Evolutionary conservation across 148 eudicot species (phyloP).

Genomic region (Diospyros kaki): DNA sequence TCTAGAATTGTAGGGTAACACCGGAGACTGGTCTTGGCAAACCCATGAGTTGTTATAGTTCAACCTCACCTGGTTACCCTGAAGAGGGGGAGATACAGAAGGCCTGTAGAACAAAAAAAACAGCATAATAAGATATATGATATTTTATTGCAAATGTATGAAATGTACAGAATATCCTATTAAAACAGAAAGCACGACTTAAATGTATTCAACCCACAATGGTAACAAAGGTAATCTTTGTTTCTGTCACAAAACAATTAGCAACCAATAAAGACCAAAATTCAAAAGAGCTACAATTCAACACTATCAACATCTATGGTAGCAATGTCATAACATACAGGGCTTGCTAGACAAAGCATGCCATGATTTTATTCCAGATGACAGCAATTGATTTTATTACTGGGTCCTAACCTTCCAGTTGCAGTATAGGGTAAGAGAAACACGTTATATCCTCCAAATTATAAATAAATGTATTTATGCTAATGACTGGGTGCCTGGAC

Average conservation of each 20-base stretch:
- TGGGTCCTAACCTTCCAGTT: not conserved
- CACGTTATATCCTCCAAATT: not conserved
- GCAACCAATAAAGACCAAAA: not conserved
- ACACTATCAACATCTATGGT: not conserved
- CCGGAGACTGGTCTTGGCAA: constrained; percentile 17
- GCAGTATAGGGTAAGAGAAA: not conserved
- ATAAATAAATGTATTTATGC: too few species aligned
- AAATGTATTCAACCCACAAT: not conserved
- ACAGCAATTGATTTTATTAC: not conserved
- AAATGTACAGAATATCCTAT: not conserved
- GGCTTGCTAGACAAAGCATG: not conserved
- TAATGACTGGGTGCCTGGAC: too few species aligned
- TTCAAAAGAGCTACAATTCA: too few species aligned
- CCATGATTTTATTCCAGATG: not conserved
- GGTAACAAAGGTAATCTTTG: too few species aligned
- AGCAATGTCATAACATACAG: not conserved
- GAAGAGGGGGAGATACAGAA: constrained; percentile 17
- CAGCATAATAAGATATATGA: not conserved
- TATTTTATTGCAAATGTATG: not conserved
- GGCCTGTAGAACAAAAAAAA: constrained; percentile 23
- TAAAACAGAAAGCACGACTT: not conserved
- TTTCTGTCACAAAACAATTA: not conserved
- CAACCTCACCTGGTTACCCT: constrained; percentile 20
- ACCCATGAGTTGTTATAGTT: constrained; percentile 18
- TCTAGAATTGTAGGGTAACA: constrained; percentile 14